Evolutionary conservation across 257 asterid genomes (phyloP).

Genomic region (Solanum chilense): DNA sequence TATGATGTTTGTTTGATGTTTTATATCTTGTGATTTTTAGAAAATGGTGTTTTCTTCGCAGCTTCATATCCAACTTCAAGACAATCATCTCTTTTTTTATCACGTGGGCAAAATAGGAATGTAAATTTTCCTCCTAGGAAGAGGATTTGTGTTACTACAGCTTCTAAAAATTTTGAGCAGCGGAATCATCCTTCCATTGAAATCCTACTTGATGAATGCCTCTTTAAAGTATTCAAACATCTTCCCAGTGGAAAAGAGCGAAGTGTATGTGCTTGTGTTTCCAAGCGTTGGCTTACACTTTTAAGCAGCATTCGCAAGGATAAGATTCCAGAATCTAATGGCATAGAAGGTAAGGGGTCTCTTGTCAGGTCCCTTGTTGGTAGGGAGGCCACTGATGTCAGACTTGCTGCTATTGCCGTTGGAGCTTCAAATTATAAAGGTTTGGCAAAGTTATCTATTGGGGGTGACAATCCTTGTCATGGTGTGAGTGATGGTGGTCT

Average conservation of each 20-base stretch:
- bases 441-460: too few relatives aligned
- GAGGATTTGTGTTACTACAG: background rate
- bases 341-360: background rate
- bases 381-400: background rate
- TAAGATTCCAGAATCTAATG: background rate
- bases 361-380: background rate
- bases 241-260: background rate
- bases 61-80: background rate
- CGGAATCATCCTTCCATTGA: background rate
- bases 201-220: background rate
- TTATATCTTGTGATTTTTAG: background rate
- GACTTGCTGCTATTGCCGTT: background rate
- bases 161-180: background rate
- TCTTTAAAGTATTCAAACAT: background rate
- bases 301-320: background rate
- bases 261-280: background rate
- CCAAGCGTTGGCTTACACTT: background rate
- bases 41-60: background rate
- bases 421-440: background rate
- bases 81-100: background rate
- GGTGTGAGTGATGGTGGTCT: background rate
- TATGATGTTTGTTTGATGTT: background rate
- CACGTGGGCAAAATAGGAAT: background rate
- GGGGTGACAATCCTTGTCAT: background rate
- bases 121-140: background rate